Evolutionary conservation across 1,139 yeast genomes (phyloP), one percentile per base, ranked within the genome.

Genomic region (Yamadazyma atmosphaerica): DNA sequence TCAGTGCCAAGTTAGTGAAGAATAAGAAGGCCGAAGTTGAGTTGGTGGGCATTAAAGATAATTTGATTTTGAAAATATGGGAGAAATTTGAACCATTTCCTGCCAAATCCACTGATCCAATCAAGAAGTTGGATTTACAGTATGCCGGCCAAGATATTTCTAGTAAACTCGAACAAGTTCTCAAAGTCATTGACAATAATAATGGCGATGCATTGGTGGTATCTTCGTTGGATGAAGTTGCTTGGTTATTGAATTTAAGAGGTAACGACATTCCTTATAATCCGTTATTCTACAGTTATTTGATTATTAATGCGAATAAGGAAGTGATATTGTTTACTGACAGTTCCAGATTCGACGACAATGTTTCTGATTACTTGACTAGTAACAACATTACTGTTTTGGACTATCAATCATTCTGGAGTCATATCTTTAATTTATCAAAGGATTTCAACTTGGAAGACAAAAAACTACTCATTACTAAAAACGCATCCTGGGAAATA

Each of bases 231-330:
- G 98, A 92, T 63, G 96, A 92, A 55, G 77, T 90, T 44, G 95
- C 97, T 7, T 90, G 97, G 98, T 65, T 89, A 40, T 76, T 89
- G 56, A 92, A 92, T 55, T 69, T 92, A 48, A 77, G 98, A 51
- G 98, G 98, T 14, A 69, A 76, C 28, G 69, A 65, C 43, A 87
- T 92, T 47, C 85, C 81, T 29, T 94, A 71, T 63, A 92, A 90
- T 57, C 98, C 99, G 2, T 92, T 94, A 12, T 94, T 94, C 60
- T 89, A 79, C 65, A 73, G 94, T 34, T 92, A 86, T 57, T 72
- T 88, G 43, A 68, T 88, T 13, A 67, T 89, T 14, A 41, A 36
- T 38, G 74, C 78, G 15, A 73, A 68, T 17, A 65, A 68, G 13
- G 52, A 54, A 15, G 68, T 72, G 13, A 75, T 81, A 12, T 68